Conservation (phyloP, 768 basidiomycete genomes). For the Kwoniella sp. region DNA sequence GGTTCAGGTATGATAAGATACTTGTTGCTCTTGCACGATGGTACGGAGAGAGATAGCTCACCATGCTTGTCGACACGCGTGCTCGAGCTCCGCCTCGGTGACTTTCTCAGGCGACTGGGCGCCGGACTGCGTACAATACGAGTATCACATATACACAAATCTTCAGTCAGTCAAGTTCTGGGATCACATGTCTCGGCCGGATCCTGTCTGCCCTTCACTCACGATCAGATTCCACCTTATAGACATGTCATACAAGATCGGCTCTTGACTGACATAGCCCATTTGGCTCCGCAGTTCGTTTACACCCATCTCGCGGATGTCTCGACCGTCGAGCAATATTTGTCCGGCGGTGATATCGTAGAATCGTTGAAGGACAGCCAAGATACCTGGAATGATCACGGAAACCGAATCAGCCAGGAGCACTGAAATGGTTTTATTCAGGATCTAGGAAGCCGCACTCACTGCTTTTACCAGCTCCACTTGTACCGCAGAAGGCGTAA, state of each 20-base stretch:
- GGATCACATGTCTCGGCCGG: too few relatives aligned
- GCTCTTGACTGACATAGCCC: constrained; percentile 55
- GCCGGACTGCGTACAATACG: constrained; percentile 28
- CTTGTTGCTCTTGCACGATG: too few relatives aligned
- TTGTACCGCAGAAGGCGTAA: constrained; percentile 53
- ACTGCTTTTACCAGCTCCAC: constrained; percentile 45
- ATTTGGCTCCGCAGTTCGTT: constrained; percentile 40
- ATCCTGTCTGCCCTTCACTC: constrained; percentile 14
- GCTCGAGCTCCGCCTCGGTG: constrained; percentile 31
- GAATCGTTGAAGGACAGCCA: constrained; percentile 52
- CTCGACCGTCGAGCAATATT: constrained; percentile 46
- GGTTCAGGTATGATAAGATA: neutral
- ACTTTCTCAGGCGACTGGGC: constrained; percentile 24
- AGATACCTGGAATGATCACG: constrained; percentile 25
- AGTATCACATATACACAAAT: too few relatives aligned
- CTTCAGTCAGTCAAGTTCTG: too few relatives aligned
- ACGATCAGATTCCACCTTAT: constrained; percentile 47
- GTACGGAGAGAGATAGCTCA: too few relatives aligned
- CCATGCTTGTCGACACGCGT: constrained; percentile 39
- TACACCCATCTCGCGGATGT: constrained; percentile 45
- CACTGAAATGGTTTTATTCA: too few relatives aligned
- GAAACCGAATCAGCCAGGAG: neutral
- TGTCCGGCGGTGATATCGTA: constrained; percentile 49
- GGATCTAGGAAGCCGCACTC: neutral
- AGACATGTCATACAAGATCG: constrained; percentile 51